A percentile compares a stretch with the other conserved stretches of the same genome.
These are phyloP conservation scores for Spathaspora passalidarum DNA, from an alignment of 805 yeast genomes.

Conservation along the genomic window DNA sequence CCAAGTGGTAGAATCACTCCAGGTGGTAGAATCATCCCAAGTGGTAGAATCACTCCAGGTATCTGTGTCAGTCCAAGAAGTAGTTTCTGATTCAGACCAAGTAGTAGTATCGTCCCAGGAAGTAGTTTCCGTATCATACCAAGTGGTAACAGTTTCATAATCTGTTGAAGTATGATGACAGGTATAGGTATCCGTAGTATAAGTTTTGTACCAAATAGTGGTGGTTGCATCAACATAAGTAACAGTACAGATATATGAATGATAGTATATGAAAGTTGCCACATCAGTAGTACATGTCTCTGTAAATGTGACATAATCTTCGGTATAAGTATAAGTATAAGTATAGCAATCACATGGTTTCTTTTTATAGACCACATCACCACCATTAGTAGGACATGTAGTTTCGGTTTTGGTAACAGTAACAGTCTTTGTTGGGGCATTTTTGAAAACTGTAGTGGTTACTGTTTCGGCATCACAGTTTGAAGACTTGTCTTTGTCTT, in stretches of 20 bases:
- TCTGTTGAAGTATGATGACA: neutral
- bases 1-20: neutral
- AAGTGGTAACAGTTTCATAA: neutral
- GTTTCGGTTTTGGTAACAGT: neutral
- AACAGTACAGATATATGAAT: neutral
- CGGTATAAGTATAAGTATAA: neutral
- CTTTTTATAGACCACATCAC: neutral
- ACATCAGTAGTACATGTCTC: neutral
- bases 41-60: neutral
- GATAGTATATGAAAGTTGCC: neutral
- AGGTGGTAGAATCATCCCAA: neutral
- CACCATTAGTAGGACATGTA: neutral
- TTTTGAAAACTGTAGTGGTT: neutral
- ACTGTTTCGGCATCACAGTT: neutral
- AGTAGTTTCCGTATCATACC: neutral
- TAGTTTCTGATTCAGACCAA: neutral
- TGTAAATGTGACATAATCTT: neutral
- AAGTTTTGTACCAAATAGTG: neutral
- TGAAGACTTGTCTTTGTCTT: neutral
- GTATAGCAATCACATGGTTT: neutral
- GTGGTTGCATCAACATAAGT: neutral
- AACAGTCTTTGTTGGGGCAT: neutral
- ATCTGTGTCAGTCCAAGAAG: neutral
- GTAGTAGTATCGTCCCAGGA: neutral
- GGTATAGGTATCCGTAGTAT: neutral